Conservation (phyloP, 2,329 filamentous ascomycete genomes). For the Xylariaceae sp. region DNA sequence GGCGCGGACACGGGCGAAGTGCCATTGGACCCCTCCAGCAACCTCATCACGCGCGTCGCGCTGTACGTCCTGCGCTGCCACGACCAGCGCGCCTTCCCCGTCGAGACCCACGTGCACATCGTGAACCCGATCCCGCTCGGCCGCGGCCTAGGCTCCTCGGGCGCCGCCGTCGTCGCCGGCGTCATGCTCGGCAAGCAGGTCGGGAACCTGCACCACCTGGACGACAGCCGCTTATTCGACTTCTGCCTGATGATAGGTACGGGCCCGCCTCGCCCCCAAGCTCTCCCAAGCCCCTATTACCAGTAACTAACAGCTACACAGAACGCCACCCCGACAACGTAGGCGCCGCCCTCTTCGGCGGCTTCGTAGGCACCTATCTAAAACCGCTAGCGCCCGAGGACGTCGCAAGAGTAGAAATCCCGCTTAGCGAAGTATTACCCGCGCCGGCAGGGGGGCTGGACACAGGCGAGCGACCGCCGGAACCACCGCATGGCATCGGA, state of each 20-base stretch:
- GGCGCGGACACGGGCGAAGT: conserved; percentile 69
- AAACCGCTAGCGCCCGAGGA: conserved; percentile 89
- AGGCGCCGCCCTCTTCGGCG: conserved; percentile 89
- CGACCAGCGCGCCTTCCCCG: conserved; percentile 76
- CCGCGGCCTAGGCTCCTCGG: conserved; percentile 88
- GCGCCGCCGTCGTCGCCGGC: conserved; percentile 90
- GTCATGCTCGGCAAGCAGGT: conserved; percentile 91
- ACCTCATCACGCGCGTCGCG: conserved; percentile 90
- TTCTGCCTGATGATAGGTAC: conserved; percentile 94
- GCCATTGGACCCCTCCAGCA: conserved; percentile 75
- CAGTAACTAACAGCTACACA: conserved; percentile 27
- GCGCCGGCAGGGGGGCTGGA: conserved; percentile 86
- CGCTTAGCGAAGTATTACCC: conserved; percentile 87
- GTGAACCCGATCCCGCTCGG: conserved; percentile 93
- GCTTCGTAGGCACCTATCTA: conserved; percentile 94
- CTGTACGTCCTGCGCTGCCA: conserved; percentile 94
- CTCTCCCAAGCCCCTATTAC: neutral
- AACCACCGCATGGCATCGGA: conserved; percentile 87
- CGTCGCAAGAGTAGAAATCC: conserved; percentile 86
- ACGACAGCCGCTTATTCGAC: conserved; percentile 80
- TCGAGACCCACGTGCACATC: conserved; percentile 87
- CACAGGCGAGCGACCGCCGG: conserved; percentile 79
- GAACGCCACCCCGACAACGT: conserved; percentile 92
- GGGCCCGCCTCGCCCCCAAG: neutral
- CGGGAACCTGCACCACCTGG: conserved; percentile 68